Base-by-base conservation (phyloP, 176 grass and related monocot genomes). In the Secale cereale region DNA sequence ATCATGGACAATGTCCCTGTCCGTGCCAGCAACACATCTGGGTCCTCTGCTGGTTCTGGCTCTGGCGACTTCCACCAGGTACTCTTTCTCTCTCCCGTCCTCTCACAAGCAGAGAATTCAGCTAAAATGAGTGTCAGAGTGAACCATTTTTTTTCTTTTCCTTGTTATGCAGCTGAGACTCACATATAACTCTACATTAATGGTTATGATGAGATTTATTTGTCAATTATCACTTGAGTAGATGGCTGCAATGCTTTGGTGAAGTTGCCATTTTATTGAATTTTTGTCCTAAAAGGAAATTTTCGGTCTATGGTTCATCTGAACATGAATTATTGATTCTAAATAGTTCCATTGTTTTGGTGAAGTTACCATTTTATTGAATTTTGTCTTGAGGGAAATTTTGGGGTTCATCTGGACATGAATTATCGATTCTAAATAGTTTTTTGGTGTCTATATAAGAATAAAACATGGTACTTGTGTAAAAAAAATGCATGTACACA, bases 21-120 rank as follows among this genome's bases (percentile, higher is more conserved):
- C 25, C 80, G 91, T 60, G 97, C 96, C 40, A 96, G 81, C 82
- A 99, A 99, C 78, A 99, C 94, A 12, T 99, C 97, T 22, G 94
- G 97, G 0, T 96, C 91, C 61, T 99, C 97, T 5, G 94, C 97
- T 50, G 93, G 94, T 3, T 99, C 97, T 48, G 93, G 91, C 59
- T 99, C 97, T 64, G 97, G 94, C 25, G 97, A 99, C 83, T 99
- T 99, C 86, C 97, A 99, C 74, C 93, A 99, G 91, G 93, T 99
- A 48, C 23, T 69, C 27, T 20, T 48, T 40, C 12, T 27, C 14
- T n/a, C 36, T 37, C 41, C 22, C 16, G 19, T 6, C 56, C n/a
- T 23, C 4, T 85, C 27, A 59, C 27, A 23, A 30, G 41, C 40
- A 17, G 14, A 48, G 17, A 26, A 6, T 78, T 54, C 16, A 10